A percentile compares a stretch with the other conserved stretches of the same genome.
Conservation (phyloP, 306 rosid genomes). For the Prosopis cineraria region DNA sequence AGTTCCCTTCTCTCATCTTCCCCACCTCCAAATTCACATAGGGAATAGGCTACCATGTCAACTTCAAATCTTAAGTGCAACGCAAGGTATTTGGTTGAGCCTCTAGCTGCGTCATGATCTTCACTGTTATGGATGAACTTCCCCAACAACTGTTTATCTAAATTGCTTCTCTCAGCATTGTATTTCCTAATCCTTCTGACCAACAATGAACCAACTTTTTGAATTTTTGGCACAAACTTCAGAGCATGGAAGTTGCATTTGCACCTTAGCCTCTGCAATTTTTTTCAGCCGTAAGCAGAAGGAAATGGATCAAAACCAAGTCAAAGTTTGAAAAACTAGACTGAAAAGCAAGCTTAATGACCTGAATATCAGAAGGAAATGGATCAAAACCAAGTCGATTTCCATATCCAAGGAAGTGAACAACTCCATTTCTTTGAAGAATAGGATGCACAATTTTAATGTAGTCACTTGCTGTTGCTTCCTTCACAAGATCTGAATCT, state of each 20-base stretch:
- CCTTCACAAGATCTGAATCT: slow-evolving; percentile 86
- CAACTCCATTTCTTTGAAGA: slow-evolving; percentile 66
- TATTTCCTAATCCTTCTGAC: slow-evolving; percentile 72
- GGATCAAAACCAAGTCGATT: slow-evolving; percentile 97
- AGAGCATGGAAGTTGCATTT: slow-evolving; percentile 94
- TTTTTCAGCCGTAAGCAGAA: not conserved
- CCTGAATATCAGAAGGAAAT: slow-evolving; percentile 81
- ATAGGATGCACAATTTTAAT: slow-evolving; percentile 65
- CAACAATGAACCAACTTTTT: slow-evolving; percentile 68
- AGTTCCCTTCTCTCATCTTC: slow-evolving; percentile 75
- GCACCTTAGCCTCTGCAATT: slow-evolving; percentile 83
- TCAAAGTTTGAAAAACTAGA: slow-evolving; percentile 9
- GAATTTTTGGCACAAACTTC: slow-evolving; percentile 77
- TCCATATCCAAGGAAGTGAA: slow-evolving; percentile 90
- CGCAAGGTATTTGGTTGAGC: slow-evolving; percentile 73
- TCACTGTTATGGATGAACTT: slow-evolving; percentile 52
- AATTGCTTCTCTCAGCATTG: slow-evolving; percentile 48
- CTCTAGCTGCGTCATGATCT: slow-evolving; percentile 38
- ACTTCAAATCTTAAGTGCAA: slow-evolving; percentile 91
- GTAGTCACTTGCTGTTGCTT: slow-evolving; percentile 78
- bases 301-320: no score
- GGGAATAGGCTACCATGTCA: slow-evolving; percentile 94
- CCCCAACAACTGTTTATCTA: slow-evolving; percentile 82
- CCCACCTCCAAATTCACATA: slow-evolving; percentile 94
- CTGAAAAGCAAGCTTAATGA: slow-evolving; percentile 26